Evolutionary conservation across 495 filamentous ascomycete genomes (phyloP).

Genomic region (Penicillium paradoxum): DNA sequence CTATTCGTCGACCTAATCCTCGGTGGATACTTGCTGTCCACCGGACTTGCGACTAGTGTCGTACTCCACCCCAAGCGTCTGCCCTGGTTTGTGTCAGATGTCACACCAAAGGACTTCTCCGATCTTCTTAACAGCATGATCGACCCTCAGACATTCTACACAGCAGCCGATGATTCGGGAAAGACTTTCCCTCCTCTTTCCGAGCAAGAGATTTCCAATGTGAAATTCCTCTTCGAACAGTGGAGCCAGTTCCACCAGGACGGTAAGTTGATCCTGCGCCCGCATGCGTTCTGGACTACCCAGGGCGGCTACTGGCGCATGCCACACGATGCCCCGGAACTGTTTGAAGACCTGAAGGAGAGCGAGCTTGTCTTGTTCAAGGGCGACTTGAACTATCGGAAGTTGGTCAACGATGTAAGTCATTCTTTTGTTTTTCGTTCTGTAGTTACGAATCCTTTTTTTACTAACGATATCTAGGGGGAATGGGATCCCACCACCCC

Average conservation of each 20-base stretch:
- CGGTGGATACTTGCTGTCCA: constrained; percentile 77
- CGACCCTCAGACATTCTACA: constrained; percentile 71
- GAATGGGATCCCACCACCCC: constrained; percentile 84
- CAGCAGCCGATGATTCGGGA: constrained; percentile 60
- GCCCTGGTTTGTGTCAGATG: constrained; percentile 97
- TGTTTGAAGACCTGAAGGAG: constrained; percentile 74
- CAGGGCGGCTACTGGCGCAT: constrained; percentile 83
- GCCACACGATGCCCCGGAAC: constrained; percentile 56
- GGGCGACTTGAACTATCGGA: constrained; percentile 93
- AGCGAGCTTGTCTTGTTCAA: constrained; percentile 94
- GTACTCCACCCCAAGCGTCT: constrained; percentile 92
- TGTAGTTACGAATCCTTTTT: not conserved
- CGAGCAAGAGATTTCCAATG: constrained; percentile 59
- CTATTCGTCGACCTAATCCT: constrained; percentile 90
- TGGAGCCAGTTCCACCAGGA: constrained; percentile 78
- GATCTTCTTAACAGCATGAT: constrained; percentile 73
- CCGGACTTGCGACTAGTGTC: constrained; percentile 76
- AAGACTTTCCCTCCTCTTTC: constrained; percentile 54
- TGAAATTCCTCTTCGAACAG: constrained; percentile 71
- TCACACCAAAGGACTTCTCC: constrained; percentile 76
- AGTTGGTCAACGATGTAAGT: constrained; percentile 81
- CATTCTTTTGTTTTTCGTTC: not conserved
- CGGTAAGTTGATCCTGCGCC: constrained; percentile 71
- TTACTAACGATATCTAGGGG: constrained; percentile 45
- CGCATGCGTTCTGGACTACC: constrained; percentile 87